Percentiles rank a stretch among this genome's conserved stretches.
These are phyloP conservation scores for Aspergillus sp. DNA, from an alignment of 2,329 filamentous ascomycete species.

Conservation along the genomic window DNA sequence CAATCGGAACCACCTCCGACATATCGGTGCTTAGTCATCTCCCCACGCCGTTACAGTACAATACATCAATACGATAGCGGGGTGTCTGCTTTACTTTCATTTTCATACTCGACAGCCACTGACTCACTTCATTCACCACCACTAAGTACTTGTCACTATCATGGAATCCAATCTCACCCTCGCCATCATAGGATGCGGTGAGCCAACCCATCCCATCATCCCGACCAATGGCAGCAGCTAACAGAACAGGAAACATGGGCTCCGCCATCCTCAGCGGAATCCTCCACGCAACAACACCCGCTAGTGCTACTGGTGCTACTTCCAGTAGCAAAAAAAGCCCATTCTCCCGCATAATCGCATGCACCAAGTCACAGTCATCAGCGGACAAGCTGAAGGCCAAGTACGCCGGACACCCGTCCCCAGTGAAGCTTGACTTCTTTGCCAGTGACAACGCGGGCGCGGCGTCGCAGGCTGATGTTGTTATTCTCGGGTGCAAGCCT, in stretches of 20 bases:
- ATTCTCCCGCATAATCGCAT: conserved; percentile 36
- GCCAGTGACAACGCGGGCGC: conserved; percentile 37
- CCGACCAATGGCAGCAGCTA: background rate
- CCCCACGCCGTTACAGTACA: no score
- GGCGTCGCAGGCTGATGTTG: conserved; percentile 36
- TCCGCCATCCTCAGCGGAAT: conserved; percentile 37
- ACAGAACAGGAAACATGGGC: conserved; percentile 36
- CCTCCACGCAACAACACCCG: conserved; percentile 24
- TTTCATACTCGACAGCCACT: no score
- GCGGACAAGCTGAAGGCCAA: conserved; percentile 28
- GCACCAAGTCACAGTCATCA: conserved; percentile 39
- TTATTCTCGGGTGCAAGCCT: conserved; percentile 50
- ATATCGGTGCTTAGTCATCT: no score
- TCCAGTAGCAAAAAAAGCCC: background rate
- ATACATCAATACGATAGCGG: no score
- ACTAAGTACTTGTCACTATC: background rate
- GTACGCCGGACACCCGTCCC: conserved; percentile 28
- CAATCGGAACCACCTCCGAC: no score
- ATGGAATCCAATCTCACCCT: conserved; percentile 14
- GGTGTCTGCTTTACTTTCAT: no score
- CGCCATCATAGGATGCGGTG: conserved; percentile 20
- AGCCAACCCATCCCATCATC: background rate
- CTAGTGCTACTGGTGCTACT: background rate
- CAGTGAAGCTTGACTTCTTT: conserved; percentile 25
- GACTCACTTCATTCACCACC: no score